These are phyloP conservation scores for Taphrina pruni DNA, from an alignment of 1,139 yeast genomes.

Conservation along the genomic window DNA sequence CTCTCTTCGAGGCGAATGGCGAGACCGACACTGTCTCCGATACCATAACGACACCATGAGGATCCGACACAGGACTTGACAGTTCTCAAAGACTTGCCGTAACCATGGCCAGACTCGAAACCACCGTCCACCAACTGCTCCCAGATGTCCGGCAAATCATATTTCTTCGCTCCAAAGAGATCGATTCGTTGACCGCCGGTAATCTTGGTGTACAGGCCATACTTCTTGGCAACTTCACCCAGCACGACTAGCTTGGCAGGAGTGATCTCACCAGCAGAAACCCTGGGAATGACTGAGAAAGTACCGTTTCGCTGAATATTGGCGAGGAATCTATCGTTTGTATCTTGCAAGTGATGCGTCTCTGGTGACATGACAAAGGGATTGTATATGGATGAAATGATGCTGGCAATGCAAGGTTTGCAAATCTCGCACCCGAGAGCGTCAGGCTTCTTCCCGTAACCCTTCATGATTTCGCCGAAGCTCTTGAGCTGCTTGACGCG, in stretches of 20 bases:
- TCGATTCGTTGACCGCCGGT: constrained; percentile 54
- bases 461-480: constrained; percentile 50
- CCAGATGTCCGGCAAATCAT: constrained; percentile 52
- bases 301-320: constrained; percentile 53
- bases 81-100: constrained; percentile 52
- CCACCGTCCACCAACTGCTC: constrained; percentile 50
- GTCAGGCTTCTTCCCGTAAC: constrained; percentile 49
- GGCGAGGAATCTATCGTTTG: constrained; percentile 52
- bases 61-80: constrained; percentile 54
- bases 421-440: constrained; percentile 53
- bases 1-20: constrained; percentile 53
- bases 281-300: constrained; percentile 52
- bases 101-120: constrained; percentile 53
- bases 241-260: constrained; percentile 52
- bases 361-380: constrained; percentile 50
- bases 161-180: constrained; percentile 52
- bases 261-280: constrained; percentile 53
- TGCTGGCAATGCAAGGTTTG: constrained; percentile 53
- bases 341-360: constrained; percentile 52
- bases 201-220: constrained; percentile 52
- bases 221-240: constrained; percentile 51
- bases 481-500: constrained; percentile 51
- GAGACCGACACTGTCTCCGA: constrained; percentile 53
- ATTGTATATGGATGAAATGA: constrained; percentile 51
- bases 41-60: constrained; percentile 54